Conservation (phyloP, 352 stramenopile genomes). For the Phytophthora macrochlamydospora region DNA sequence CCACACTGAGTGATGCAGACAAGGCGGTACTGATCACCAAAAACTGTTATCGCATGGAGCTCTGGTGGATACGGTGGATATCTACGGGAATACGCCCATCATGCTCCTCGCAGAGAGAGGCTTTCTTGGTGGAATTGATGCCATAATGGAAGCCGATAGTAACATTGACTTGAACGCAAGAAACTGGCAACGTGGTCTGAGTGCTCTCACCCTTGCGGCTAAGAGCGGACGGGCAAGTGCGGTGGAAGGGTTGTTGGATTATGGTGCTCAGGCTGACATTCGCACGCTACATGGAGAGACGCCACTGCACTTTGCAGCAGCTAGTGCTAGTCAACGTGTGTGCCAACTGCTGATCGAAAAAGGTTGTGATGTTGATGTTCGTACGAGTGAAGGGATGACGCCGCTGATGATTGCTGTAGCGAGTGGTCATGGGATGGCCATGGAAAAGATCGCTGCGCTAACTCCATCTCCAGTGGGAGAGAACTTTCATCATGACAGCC, state of each 20-base stretch:
- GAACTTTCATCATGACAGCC: slow-evolving; percentile 8
- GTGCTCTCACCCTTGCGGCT: slow-evolving; percentile 72
- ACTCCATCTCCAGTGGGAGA: slow-evolving; percentile 20
- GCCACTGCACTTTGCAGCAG: slow-evolving; percentile 80
- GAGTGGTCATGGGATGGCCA: slow-evolving; percentile 51
- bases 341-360: slow-evolving; percentile 77
- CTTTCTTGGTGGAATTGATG: slow-evolving; percentile 72
- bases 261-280: slow-evolving; percentile 72
- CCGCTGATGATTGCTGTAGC: slow-evolving; percentile 80
- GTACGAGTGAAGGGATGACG: slow-evolving; percentile 71
- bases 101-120: slow-evolving; percentile 82
- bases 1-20: slow-evolving; percentile 48
- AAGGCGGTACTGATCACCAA: slow-evolving; percentile 82
- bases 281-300: slow-evolving; percentile 72
- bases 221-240: slow-evolving; percentile 67
- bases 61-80: slow-evolving; percentile 67
- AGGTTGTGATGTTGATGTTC: slow-evolving; percentile 69
- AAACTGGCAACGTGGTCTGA: slow-evolving; percentile 85
- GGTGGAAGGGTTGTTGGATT: slow-evolving; percentile 85
- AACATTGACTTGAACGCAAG: slow-evolving; percentile 76
- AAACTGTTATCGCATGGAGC: slow-evolving; percentile 82
- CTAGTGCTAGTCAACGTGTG: slow-evolving; percentile 60
- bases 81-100: slow-evolving; percentile 83
- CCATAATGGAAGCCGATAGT: slow-evolving; percentile 70
- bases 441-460: slow-evolving; percentile 36